phyloP scores from a whole-genome alignment of 768 basidiomycete species.

The Boletus sp. region DNA sequence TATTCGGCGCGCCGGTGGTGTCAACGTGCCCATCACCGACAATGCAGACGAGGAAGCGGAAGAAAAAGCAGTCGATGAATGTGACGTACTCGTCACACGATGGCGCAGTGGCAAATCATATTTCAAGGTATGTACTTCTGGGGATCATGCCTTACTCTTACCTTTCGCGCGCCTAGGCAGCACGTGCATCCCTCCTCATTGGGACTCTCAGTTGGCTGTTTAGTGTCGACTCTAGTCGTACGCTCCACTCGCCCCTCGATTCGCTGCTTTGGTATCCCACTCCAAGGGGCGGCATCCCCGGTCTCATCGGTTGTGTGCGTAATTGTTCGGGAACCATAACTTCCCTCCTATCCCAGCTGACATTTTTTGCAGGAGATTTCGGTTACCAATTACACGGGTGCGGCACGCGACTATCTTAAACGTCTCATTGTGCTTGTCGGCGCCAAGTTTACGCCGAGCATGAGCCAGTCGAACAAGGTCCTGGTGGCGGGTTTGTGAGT shows the following conservation, averaged over 20 bases:
- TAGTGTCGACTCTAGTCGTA: conserved; percentile 64
- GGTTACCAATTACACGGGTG: conserved; percentile 86
- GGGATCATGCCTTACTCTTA: background rate
- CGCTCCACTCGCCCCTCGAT: conserved; percentile 60
- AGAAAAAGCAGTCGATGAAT: conserved; percentile 38
- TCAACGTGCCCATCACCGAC: conserved; percentile 52
- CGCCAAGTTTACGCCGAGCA: conserved; percentile 75
- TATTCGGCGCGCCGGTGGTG: conserved; percentile 60
- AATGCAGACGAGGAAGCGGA: conserved; percentile 32
- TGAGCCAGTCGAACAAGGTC: conserved; percentile 73
- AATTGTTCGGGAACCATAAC: background rate
- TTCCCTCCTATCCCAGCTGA: background rate
- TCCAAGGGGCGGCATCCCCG: conserved; percentile 56
- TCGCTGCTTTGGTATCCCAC: conserved; percentile 85
- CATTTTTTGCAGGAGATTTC: conserved; percentile 58
- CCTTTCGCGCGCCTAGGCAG: conserved; percentile 45
- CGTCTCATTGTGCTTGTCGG: conserved; percentile 75
- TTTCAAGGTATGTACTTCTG: conserved; percentile 49
- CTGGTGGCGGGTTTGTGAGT: conserved; percentile 83
- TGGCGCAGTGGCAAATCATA: conserved; percentile 69
- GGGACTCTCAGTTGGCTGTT: conserved; percentile 85
- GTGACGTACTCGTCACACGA: conserved; percentile 74
- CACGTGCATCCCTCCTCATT: conserved; percentile 41
- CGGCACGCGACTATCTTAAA: conserved; percentile 84
- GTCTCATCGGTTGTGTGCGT: conserved; percentile 61